phyloP scores from a whole-genome alignment of 2,329 filamentous ascomycete species.

The Apiospora koreana region DNA sequence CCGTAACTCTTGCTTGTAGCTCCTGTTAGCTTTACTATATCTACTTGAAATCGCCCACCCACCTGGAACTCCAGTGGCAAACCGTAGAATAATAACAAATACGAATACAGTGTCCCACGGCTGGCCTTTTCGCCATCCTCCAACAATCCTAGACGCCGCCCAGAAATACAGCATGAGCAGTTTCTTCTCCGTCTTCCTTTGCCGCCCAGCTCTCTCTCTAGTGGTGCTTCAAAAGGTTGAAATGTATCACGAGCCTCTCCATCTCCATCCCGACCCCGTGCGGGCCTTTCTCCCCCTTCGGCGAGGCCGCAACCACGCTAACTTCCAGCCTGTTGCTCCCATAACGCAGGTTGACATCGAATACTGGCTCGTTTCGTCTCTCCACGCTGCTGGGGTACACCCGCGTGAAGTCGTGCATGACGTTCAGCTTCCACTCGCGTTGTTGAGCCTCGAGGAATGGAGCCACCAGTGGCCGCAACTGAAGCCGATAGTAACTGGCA shows the following conservation, averaged over 20 bases:
- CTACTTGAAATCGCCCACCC: not conserved
- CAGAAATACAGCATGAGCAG: not conserved
- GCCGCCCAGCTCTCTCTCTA: not conserved
- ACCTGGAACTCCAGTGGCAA: not conserved
- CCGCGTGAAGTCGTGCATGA: slow-evolving; percentile 67
- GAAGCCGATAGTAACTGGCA: slow-evolving; percentile 66
- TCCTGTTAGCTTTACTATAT: not conserved
- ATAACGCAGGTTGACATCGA: slow-evolving; percentile 69
- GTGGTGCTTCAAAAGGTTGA: slow-evolving; percentile 56
- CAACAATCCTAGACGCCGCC: not conserved
- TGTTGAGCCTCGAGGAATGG: slow-evolving; percentile 58
- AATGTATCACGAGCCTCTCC: slow-evolving; percentile 76
- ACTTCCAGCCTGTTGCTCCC: slow-evolving; percentile 80
- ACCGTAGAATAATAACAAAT: not conserved
- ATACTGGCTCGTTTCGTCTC: slow-evolving; percentile 65
- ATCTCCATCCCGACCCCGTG: slow-evolving; percentile 69
- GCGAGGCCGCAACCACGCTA: slow-evolving; percentile 72
- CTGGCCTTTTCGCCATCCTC: not conserved
- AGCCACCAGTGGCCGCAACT: slow-evolving; percentile 68
- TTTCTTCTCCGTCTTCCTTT: not conserved
- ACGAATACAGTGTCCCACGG: not conserved
- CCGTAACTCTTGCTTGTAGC: not conserved
- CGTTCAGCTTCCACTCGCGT: slow-evolving; percentile 76
- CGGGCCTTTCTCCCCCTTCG: slow-evolving; percentile 56
- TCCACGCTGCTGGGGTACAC: slow-evolving; percentile 54